Base-by-base conservation (phyloP, 352 stramenopile genomes). In the Pythium dissimile region DNA sequence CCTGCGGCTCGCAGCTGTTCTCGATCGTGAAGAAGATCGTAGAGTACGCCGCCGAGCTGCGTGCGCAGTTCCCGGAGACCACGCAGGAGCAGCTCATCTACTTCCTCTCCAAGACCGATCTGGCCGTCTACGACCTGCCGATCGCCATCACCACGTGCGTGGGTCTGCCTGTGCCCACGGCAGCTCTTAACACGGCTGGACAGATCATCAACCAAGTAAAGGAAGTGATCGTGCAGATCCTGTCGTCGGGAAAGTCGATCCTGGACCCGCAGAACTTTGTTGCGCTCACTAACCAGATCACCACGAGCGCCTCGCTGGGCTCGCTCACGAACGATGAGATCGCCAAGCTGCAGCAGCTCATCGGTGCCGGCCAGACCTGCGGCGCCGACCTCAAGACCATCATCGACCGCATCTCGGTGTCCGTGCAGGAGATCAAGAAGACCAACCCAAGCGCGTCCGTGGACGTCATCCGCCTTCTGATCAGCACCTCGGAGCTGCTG, bases 1-100 rank as follows among this genome's bases (percentile, higher is more conserved):
- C 72, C 43, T 92, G 81, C n/a, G 71, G 59, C 0, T 68, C 74
- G 32, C 66, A 80, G 43, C 48, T 89, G 4, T 84, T 78, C 50
- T 64, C 63, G 0, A 70, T 78, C 21, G 62, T 72, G 1, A 71
- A 77, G 24, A 73, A 77, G 24, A 62, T 89, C 21, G 49, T 69
- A 16, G 49, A 35, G 34, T 66, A 66, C 35, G 43, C 49, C 26
- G 24, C 50, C 4, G 53, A 72, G 30, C 5, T 67, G 2, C 20
- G 35, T 10, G 23, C 27, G 53, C 12, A n/a, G n/a, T 45, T 44
- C 12, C 34, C 46, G 28, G 72, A 21, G 12, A 70, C 55, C 20
- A 64, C 67, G 5, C 23, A 73, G 45, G 67, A 81, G 16, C 43
- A 80, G 56, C 23, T 84, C 18, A 30, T 75, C 7, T 60, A 60